Percentiles rank a stretch among this genome's conserved stretches.
Evolutionary conservation across 768 basidiomycete species (phyloP).

Genomic region (Rhizopogon vulgaris): DNA sequence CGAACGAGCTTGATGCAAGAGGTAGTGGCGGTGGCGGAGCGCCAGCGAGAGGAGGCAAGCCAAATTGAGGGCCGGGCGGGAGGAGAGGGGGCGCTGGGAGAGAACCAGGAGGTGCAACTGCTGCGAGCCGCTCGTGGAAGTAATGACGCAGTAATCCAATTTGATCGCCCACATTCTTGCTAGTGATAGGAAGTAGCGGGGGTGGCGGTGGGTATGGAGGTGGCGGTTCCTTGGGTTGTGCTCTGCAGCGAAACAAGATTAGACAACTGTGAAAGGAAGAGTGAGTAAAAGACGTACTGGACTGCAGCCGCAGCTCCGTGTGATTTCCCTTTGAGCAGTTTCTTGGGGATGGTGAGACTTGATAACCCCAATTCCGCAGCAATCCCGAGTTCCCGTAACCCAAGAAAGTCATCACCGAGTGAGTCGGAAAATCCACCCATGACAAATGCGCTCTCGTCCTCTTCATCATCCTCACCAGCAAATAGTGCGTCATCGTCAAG

Average conservation of each 20-base stretch:
- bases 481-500: slow-evolving; percentile 50
- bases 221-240: slow-evolving; percentile 67
- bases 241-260: slow-evolving; percentile 26
- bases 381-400: slow-evolving; percentile 81
- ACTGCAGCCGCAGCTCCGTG: slow-evolving; percentile 32
- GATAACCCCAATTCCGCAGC: slow-evolving; percentile 79
- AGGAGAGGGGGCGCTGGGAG: slow-evolving; percentile 3
- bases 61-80: slow-evolving; percentile 4
- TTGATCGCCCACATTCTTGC: slow-evolving; percentile 62
- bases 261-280: not conserved
- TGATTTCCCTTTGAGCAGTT: slow-evolving; percentile 62
- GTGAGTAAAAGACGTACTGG: slow-evolving; percentile 38
- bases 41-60: slow-evolving; percentile 6
- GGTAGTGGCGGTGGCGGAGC: slow-evolving; percentile 12
- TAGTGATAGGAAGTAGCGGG: slow-evolving; percentile 67
- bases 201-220: slow-evolving; percentile 84
- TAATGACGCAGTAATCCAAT: slow-evolving; percentile 80
- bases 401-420: slow-evolving; percentile 90
- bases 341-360: slow-evolving; percentile 72
- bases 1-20: slow-evolving; percentile 11
- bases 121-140: slow-evolving; percentile 54
- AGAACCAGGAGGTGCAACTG: slow-evolving; percentile 28
- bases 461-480: slow-evolving; percentile 51
- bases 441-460: slow-evolving; percentile 59
- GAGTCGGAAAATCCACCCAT: slow-evolving; percentile 86